These are phyloP conservation scores for Penicillium polonicum DNA, from an alignment of 2,329 filamentous ascomycete genomes.

Conservation along the genomic window DNA sequence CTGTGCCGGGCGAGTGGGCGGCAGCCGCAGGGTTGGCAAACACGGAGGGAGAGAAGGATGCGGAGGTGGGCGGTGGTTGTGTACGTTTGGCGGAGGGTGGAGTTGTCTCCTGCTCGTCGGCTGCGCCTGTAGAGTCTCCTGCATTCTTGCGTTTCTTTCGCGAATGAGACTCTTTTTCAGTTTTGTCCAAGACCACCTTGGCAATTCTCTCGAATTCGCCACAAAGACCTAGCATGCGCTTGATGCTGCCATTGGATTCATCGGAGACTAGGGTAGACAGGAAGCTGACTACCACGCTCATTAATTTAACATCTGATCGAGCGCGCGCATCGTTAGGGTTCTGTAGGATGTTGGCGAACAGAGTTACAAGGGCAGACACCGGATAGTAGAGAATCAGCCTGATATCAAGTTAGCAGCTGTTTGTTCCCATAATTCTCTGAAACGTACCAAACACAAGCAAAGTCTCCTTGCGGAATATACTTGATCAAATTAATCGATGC, in stretches of 20 bases:
- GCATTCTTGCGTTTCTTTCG: slow-evolving; percentile 81
- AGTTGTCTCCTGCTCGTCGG: slow-evolving; percentile 16
- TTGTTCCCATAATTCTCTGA: neutral
- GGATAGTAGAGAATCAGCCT: slow-evolving; percentile 94
- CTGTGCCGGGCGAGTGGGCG: slow-evolving; percentile 16
- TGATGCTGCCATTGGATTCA: slow-evolving; percentile 84
- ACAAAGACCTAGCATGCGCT: slow-evolving; percentile 90
- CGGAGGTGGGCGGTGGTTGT: slow-evolving; percentile 18
- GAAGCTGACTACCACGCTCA: slow-evolving; percentile 92
- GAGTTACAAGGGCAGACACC: slow-evolving; percentile 86
- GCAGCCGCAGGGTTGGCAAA: slow-evolving; percentile 25
- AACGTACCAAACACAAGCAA: slow-evolving; percentile 87
- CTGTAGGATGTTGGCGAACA: slow-evolving; percentile 95
- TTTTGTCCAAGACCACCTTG: slow-evolving; percentile 83
- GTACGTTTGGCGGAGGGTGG: slow-evolving; percentile 31
- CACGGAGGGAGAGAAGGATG: slow-evolving; percentile 28
- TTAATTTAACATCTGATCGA: slow-evolving; percentile 82
- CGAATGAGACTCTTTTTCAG: slow-evolving; percentile 77
- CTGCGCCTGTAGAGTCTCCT: slow-evolving; percentile 35
- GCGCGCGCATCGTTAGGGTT: slow-evolving; percentile 89
- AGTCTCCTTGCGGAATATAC: slow-evolving; percentile 94
- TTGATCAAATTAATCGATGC: slow-evolving; percentile 92
- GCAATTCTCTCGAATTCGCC: slow-evolving; percentile 96
- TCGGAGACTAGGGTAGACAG: slow-evolving; percentile 85
- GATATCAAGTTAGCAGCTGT: slow-evolving; percentile 13